Conservation (phyloP, 2,329 filamentous ascomycete species). For the Paraconiothyrium brasiliense region DNA sequence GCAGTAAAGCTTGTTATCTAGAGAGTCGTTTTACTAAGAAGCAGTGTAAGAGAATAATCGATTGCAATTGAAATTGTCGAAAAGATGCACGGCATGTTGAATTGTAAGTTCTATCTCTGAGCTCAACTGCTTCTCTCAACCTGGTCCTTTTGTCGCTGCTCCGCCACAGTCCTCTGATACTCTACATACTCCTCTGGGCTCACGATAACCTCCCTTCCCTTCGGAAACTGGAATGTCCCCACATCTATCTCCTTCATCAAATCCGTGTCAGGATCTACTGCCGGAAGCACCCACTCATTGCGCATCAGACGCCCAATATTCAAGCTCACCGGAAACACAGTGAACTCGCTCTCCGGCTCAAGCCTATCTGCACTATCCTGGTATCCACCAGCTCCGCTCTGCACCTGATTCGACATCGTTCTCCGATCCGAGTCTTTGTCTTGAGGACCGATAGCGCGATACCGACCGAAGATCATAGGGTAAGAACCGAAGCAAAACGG, state of each 20-base stretch:
- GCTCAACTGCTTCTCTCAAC: not conserved
- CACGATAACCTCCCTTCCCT: slow-evolving; percentile 18
- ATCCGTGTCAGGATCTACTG: slow-evolving; percentile 13
- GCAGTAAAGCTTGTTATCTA: no score
- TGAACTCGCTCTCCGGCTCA: slow-evolving; percentile 20
- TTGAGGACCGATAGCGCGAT: slow-evolving; percentile 21
- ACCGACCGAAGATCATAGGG: slow-evolving; percentile 27
- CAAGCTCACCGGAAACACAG: slow-evolving; percentile 23
- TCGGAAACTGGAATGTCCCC: slow-evolving; percentile 18
- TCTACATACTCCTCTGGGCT: slow-evolving; percentile 19
- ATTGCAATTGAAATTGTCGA: no score
- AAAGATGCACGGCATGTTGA: no score
- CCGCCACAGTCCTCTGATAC: not conserved
- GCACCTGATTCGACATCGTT: slow-evolving; percentile 11
- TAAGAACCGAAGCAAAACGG: slow-evolving; percentile 25
- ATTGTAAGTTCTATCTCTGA: no score
- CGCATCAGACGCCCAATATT: slow-evolving; percentile 21
- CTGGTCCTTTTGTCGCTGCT: slow-evolving; percentile 4
- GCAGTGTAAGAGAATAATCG: no score
- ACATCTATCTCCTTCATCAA: slow-evolving; percentile 22
- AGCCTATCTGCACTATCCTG: slow-evolving; percentile 8
- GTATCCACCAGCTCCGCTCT: not conserved
- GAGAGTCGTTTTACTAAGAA: no score
- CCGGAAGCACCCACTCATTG: slow-evolving; percentile 16
- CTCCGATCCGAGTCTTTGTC: slow-evolving; percentile 27